Evolutionary conservation across 306 rosid genomes (phyloP).

Genomic region (Prunus mira): DNA sequence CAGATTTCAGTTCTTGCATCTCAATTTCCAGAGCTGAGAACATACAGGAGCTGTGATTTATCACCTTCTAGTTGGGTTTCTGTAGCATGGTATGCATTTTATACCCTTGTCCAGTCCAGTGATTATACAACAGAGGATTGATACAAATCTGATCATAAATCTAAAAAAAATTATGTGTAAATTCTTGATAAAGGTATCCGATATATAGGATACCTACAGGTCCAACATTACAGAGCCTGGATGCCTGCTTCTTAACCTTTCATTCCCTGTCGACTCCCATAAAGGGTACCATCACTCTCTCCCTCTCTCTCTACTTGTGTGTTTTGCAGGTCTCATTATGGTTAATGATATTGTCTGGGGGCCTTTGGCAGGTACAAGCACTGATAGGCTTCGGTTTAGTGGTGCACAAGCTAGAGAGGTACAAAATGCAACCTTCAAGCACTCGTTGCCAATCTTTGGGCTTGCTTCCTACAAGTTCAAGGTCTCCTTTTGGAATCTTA

Average conservation of each 20-base stretch:
- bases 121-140: constrained; percentile 10
- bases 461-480: constrained; percentile 77
- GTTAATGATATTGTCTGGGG: constrained; percentile 27
- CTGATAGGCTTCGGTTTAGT: constrained; percentile 45
- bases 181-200: constrained; percentile 67
- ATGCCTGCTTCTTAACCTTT: constrained; percentile 84
- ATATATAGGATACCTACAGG: constrained; percentile 94
- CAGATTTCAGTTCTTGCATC: constrained; percentile 70
- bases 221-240: constrained; percentile 77
- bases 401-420: constrained; percentile 43
- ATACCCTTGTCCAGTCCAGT: background rate
- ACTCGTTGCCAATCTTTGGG: constrained; percentile 68
- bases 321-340: background rate
- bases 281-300: constrained; percentile 40
- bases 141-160: constrained; percentile 1
- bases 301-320: background rate
- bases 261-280: constrained; percentile 64
- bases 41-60: constrained; percentile 79
- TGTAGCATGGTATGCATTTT: constrained; percentile 66
- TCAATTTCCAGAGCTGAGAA: constrained; percentile 70
- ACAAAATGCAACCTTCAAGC: constrained; percentile 40
- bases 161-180: constrained; percentile 7
- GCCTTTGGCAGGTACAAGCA: constrained; percentile 52
- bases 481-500: constrained; percentile 66
- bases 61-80: constrained; percentile 92